Evolutionary conservation across 768 basidiomycete genomes (phyloP), one percentile per base, ranked within the genome.

Genomic region (Candolleomyces eurysporus): DNA sequence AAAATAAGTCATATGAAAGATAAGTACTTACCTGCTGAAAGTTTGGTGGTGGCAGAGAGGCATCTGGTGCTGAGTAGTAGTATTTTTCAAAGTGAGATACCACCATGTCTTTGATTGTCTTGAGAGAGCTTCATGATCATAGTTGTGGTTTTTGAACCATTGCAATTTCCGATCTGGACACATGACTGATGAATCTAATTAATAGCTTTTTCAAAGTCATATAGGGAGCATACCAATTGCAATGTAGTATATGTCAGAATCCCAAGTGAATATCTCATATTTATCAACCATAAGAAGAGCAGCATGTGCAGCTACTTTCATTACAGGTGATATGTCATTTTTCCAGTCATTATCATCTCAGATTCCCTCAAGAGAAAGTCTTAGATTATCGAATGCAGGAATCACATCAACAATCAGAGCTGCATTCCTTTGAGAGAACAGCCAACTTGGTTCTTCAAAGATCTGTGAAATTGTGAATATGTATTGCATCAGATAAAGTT

Each of bases 341-440:
- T 61, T 46, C 32, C 40, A 50, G 19, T 59, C 58, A 43, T 32
- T 32, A 45, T 62, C 64, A n/a, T 65, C 58, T 17, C 54, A 22
- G 7, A 67, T 53, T 30, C 42, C 57, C 4, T 17, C 56, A 1
- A 69, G 58, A 21, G 48, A 46, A 13, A 61, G 45, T 50, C 60
- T 60, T 3, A 70, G 62, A n/a, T 45, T 46, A 30, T 66, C 62
- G 17, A 70, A 55, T 57, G 63, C 55, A 8, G 67, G 65, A 5
- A 70, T 59, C n/a, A 66, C 64, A 32, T 68, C 64, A 49, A 65
- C 53, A 31, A 70, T 61, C 4, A 67, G 59, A 14, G 66, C 66
- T 11, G 66, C 61, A 17, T 63, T 61, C 8, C 50, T 62, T 36
- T 63, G 58, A 13, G 68, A 72, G 52, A 73, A 73, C 11, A 69